Base-by-base conservation (phyloP, 305 asterid genomes). In the Striga hermonthica region DNA sequence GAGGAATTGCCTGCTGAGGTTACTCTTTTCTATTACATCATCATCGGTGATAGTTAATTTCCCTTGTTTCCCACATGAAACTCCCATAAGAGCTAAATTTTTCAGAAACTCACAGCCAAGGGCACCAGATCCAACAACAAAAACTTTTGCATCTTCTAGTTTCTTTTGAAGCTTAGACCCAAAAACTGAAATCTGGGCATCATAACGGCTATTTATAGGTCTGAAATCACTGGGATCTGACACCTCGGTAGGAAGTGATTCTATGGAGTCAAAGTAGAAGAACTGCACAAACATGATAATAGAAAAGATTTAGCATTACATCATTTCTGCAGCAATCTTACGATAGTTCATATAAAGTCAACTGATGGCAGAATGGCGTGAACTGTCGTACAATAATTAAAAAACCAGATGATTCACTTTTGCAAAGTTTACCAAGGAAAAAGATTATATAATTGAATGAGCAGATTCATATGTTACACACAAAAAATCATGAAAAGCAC, bases 101-200 rank as follows among this genome's bases (percentile, higher is more conserved):
- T 87, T 87, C 55, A 87, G 80, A 52, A 87, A 87, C 55, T 87
- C 95, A 65, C 95, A 87, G 40, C 95, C 95, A 57, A 87, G 78
- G 39, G 95, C 95, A 75, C 95, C 95, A 72, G 95, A 79, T 64
- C 95, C 95, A 57, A 87, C 89, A 64, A 87, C 67, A 76, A 84
- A 87, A 16, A 77, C 65, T 64, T 75, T 81, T 43, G 89, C 87
- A 53, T 81, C 91, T 74, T 87, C 88, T 11, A 87, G 76, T 74
- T 80, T 84, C 78, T 80, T 87, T 76, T 87, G 95, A 37, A 87
- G 69, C 72, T 78, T 84, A 37, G 88, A 64, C 62, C 95, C 95
- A 75, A 87, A 83, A 11, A 87, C 91, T 9, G 95, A 84, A 35
- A 87, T 81, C 70, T 87, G 95, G 65, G 95, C 91, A 80, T 87